Evolutionary conservation across 2,329 filamentous ascomycete genomes (phyloP), one percentile per base, ranked within the genome.

Genomic region (Sphaerulina vaccinii): DNA sequence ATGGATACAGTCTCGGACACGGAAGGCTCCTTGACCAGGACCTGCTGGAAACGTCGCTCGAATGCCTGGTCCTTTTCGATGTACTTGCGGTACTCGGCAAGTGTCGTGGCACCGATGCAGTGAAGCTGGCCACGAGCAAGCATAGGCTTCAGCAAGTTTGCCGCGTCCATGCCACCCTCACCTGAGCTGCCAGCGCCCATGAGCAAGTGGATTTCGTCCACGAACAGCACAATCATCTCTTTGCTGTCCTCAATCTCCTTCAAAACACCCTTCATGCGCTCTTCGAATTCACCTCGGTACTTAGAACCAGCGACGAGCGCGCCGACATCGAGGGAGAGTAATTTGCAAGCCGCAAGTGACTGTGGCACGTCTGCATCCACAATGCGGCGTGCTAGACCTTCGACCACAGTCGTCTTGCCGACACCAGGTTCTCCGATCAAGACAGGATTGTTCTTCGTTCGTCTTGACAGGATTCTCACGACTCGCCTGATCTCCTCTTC

Each of bases 61-160:
- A 99, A 99, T 40, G 93, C 93, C 39, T 90, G 88, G 65, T 99
- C 93, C 74, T 99, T 99, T 72, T 99, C 93, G 58, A 99, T 96
- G 73, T 99, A 97, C 72, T 99, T 99, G 67, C 93, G 84, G 74
- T 99, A 99, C 71, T 99, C 93, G 56, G 85, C 84, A 52, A 99
- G 81, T 1, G 93, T 99, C 1, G 93, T 99, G 5, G 93, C 93
- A 71, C 93, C 93, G 58, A 99, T 97, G 68, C 93, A 99, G 79
- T 99, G 93, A 54, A 99, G 79, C 71, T 97, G 92, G 48, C 93
- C 93, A 68, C 93, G 86, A 55, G 93, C 93, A 62, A 99, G 82
- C 92, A 97, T 97, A 52, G 93, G 93, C 77, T 99, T 99, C 58
- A 99, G 81, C 64, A 99, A 76, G 71, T 99, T 99, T 65, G 93